Conservation (phyloP, 2,329 filamentous ascomycete species). For the Colletotrichum melonis region DNA sequence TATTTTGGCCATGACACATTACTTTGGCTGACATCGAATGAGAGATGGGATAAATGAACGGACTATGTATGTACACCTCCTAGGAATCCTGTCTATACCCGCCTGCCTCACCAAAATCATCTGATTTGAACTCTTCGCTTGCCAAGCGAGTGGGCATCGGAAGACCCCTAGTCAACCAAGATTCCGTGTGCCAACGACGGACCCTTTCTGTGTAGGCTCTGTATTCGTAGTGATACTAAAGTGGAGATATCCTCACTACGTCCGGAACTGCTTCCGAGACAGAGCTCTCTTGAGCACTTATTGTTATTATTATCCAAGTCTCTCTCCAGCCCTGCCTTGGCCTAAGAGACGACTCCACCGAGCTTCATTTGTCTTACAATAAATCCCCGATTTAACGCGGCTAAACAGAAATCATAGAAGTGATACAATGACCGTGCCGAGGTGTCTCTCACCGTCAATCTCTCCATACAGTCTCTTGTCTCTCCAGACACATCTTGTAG, state of each 20-base stretch:
- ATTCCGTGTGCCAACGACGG: slow-evolving; percentile 11
- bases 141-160: not conserved
- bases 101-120: not conserved
- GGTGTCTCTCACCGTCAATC: slow-evolving; percentile 9
- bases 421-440: not conserved
- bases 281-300: not conserved
- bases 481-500: not conserved
- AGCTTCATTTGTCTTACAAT: slow-evolving; percentile 4
- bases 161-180: slow-evolving; percentile 5
- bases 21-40: not conserved
- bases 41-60: not conserved
- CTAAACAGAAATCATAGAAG: not conserved
- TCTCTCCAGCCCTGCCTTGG: slow-evolving; percentile 2
- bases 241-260: slow-evolving; percentile 14
- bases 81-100: not conserved
- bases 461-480: not conserved
- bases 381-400: not conserved
- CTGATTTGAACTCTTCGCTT: not conserved
- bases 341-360: not conserved
- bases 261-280: slow-evolving; percentile 21
- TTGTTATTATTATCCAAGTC: not conserved
- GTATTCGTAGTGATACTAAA: not conserved
- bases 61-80: not conserved
- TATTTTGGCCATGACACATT: not conserved
- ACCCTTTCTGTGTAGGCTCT: not conserved